Evolutionary conservation across 495 filamentous ascomycete genomes (phyloP), one percentile per base, ranked within the genome.

Genomic region (Penicillium atrosanguineum): DNA sequence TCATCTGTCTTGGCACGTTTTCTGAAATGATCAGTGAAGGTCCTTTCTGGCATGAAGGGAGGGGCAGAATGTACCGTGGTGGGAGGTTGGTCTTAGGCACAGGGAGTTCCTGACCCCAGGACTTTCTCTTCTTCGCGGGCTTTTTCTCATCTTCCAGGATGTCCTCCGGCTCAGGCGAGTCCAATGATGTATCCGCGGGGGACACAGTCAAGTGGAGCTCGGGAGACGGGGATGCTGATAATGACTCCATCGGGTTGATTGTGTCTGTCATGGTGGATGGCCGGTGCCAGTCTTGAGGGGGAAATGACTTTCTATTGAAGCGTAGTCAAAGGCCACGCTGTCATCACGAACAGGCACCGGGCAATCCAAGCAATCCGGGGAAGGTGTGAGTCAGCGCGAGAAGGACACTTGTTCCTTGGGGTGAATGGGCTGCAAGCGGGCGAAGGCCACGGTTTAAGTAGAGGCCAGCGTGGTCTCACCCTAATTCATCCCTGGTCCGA

Each of bases 1-100:
- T 96, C 94, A 50, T 95, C 91, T 25, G 94, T 98, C 82, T 97
- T 98, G 62, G 94, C 94, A 53, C 94, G 91, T 83, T 98, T 98
- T 52, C 90, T 93, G 43, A 39, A 41, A 53, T 36, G 49, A 43
- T 41, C 31, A 46, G 34, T 42, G 53, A 14, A 50, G 40, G 26
- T 14, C 12, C 43, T 28, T 51, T 1, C 6, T 11, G 2, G 29
- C 19, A 21, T 12, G 16, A 29, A 26, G 15, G 15, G 6, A 39
- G 26, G 12, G n/a, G 31, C 15, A n/a, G 16, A 15, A 67, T 81
- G 66, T 87, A 93, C 89, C 93, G 85, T 51, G 94, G 94, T 59
- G 94, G 94, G 25, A 98, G 82, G 61, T 95, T 96, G 38, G 94
- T 98, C 81, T 94, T 98, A 19, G 94, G 94, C 61, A 90, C 89